Evolutionary conservation across 169 alveolate genomes (phyloP), one percentile per base, ranked within the genome.

Genomic region (Cryptosporidium muris): DNA sequence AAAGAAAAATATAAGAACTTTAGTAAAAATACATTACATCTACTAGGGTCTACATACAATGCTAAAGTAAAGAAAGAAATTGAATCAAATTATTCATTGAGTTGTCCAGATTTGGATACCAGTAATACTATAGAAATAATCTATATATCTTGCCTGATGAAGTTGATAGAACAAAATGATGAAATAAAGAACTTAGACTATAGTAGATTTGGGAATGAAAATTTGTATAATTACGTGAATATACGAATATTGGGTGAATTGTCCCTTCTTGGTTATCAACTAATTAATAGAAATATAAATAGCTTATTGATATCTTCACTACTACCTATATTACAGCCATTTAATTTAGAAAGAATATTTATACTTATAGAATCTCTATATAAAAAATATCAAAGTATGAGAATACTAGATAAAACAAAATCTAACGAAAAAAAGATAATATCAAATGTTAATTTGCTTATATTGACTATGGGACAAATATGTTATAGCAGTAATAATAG

Each of bases 191-290:
- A 49, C 8, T 49, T 9, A 9, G 12, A 9, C 8, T 9, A 49
- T 12, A 9, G 14, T 12, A 12, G 1, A 49, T 49, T 8, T 12
- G 16, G 54, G 16, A 45, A 60, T 52, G 37, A 25, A 6, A 40
- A 9, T 14, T 12, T 16, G 9, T 52, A 38, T 38, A 8, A 12
- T 40, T 45, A 47, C 43, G 38, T 60, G n/a, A 74, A 74, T 58
- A 54, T 74, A 56, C 14, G 85, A 38, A 74, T 74, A 47, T 45
- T 74, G 16, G 85, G 85, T 0, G 85, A 74, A 25, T 45, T 74
- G 1, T 74, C 60, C 48, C 45, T 74, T 6, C 45, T 74, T 9
- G 60, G 60, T 54, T 74, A 74, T 45, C 40, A 54, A 34, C 25
- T 56, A 5, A 58, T 68, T 25, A 74, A 48, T 58, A 43, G 54